phyloP scores from a whole-genome alignment of 805 yeast species.

The Saccharomycopsis capsularis region DNA sequence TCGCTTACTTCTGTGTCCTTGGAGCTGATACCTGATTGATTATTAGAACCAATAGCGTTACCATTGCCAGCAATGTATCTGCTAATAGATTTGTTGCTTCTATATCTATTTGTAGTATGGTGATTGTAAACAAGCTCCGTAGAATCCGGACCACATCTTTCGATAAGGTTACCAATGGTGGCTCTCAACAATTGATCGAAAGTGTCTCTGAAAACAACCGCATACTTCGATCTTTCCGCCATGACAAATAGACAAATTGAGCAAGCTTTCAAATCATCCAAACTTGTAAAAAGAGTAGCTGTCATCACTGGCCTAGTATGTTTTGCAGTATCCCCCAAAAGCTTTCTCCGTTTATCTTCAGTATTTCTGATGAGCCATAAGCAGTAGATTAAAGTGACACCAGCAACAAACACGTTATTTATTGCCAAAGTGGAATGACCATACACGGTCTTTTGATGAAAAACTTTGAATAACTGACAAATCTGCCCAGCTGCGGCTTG shows the following conservation, averaged over 20 bases:
- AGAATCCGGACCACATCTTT: slow-evolving; percentile 58
- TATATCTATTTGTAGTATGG: background rate
- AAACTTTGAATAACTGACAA: slow-evolving; percentile 55
- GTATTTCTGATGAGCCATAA: slow-evolving; percentile 58
- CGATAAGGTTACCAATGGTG: slow-evolving; percentile 53
- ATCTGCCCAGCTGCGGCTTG: slow-evolving; percentile 69
- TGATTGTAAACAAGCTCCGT: slow-evolving; percentile 42
- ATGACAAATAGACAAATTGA: slow-evolving; percentile 57
- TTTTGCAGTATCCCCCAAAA: slow-evolving; percentile 49
- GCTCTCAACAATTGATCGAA: slow-evolving; percentile 62
- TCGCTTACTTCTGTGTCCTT: background rate
- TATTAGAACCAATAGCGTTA: background rate
- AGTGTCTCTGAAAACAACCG: slow-evolving; percentile 55
- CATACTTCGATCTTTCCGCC: slow-evolving; percentile 60
- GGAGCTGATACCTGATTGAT: background rate
- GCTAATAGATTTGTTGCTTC: background rate
- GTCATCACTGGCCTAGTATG: slow-evolving; percentile 55
- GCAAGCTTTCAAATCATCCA: slow-evolving; percentile 61
- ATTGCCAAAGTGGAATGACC: slow-evolving; percentile 64
- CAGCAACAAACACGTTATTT: slow-evolving; percentile 62
- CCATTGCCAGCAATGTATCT: background rate
- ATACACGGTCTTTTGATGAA: slow-evolving; percentile 52
- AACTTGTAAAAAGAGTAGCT: slow-evolving; percentile 44
- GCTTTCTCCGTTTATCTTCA: slow-evolving; percentile 49
- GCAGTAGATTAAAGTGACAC: slow-evolving; percentile 60